Evolutionary conservation across 2,329 filamentous ascomycete species (phyloP).

Genomic region (Trichophyton schoenleinii): DNA sequence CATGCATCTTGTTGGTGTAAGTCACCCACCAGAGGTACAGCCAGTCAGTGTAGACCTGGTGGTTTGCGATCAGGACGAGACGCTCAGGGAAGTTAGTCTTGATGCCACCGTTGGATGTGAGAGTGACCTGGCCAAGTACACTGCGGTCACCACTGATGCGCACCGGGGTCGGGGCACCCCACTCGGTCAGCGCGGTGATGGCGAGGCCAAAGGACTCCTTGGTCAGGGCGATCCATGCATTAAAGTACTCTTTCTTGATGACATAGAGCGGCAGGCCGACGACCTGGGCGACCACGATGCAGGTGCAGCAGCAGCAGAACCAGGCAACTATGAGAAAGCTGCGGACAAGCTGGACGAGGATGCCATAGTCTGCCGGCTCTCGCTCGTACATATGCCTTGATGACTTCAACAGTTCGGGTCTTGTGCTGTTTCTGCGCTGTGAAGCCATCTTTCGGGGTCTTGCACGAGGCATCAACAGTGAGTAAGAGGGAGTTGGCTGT

Average conservation of each 20-base stretch:
- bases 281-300: slow-evolving; percentile 44
- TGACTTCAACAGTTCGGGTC: neutral
- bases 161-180: slow-evolving; percentile 51
- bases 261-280: slow-evolving; percentile 50
- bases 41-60: slow-evolving; percentile 59
- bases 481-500: neutral
- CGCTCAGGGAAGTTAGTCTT: slow-evolving; percentile 49
- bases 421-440: neutral
- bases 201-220: slow-evolving; percentile 54
- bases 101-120: slow-evolving; percentile 45
- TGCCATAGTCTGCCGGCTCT: slow-evolving; percentile 34
- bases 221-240: slow-evolving; percentile 53
- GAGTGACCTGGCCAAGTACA: slow-evolving; percentile 46
- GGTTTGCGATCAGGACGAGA: slow-evolving; percentile 51
- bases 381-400: slow-evolving; percentile 11
- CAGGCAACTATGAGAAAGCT: slow-evolving; percentile 34
- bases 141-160: slow-evolving; percentile 50
- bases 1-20: slow-evolving; percentile 53
- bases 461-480: neutral
- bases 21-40: slow-evolving; percentile 57
- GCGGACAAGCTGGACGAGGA: slow-evolving; percentile 34
- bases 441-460: neutral
- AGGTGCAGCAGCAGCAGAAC: slow-evolving; percentile 32
- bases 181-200: slow-evolving; percentile 49
- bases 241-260: slow-evolving; percentile 49